Evolutionary conservation across 345 rosid genomes (phyloP), one percentile per base, ranked within the genome.

Genomic region (Populus deltoides): DNA sequence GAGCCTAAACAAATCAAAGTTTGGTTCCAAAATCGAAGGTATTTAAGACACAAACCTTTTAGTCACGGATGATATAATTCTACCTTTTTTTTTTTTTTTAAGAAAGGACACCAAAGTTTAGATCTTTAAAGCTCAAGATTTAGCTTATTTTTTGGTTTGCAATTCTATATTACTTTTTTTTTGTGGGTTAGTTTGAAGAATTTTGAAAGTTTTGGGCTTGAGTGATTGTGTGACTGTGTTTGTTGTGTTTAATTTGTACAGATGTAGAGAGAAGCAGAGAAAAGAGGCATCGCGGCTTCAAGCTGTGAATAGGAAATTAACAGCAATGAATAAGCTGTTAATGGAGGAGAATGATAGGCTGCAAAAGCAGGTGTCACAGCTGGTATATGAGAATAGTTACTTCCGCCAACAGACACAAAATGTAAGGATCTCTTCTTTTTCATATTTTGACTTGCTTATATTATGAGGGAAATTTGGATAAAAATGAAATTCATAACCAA

Each of bases 311-410:
- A 76, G 99, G 78, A 97, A 97, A 86, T 81, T 97, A 75, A 86
- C 97, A 8, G 99, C 99, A 0, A 97, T 97, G 99, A 94, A 97
- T 85, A 97, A 97, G 84, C 89, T 97, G 57, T 82, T 97, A 76
- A 94, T 97, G 99, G 99, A 97, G 88, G 99, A 97, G 86, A 97
- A 94, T 71, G 99, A 97, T 82, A 89, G 99, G 89, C 83, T 97
- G 88, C 99, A 97, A 85, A 97, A 94, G 86, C 99, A 97, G 82
- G 99, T 94, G 79, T 97, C 99, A 4, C 97, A 94, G 33, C 78
- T 97, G 90, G 99, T 94, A 81, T 92, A 90, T 76, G 98, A 97
- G 81, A 97, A 97, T 80, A 93, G 97, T 82, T 97, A 87, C 86
- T 97, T 94, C 85, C 98, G 99, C 76, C 98, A 94, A 77, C 94